These are phyloP conservation scores for Phytophthora colocasiae DNA, from an alignment of 352 stramenopile genomes.

Conservation along the genomic window DNA sequence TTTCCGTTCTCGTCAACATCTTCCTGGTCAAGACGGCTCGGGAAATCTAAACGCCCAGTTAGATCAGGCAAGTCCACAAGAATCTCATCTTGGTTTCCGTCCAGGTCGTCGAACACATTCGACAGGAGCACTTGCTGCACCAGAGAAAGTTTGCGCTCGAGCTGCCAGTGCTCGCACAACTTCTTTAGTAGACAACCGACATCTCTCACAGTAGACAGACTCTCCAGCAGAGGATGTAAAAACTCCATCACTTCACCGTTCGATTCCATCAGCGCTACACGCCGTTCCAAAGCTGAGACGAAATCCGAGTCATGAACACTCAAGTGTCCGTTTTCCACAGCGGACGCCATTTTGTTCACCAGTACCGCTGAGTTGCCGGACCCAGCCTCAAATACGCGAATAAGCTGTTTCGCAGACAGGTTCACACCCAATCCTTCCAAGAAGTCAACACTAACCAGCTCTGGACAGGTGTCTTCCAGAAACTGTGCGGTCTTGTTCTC, in stretches of 20 bases:
- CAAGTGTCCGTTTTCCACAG: constrained; percentile 76
- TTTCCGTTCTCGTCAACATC: constrained; percentile 88
- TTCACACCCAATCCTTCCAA: constrained; percentile 77
- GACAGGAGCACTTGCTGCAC: constrained; percentile 83
- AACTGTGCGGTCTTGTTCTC: constrained; percentile 70
- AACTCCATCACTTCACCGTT: constrained; percentile 76
- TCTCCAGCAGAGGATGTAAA: constrained; percentile 74
- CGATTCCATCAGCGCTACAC: constrained; percentile 45
- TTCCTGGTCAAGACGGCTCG: constrained; percentile 79
- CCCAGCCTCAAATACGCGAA: constrained; percentile 75
- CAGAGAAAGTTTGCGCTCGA: constrained; percentile 58
- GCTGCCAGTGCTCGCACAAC: constrained; percentile 71
- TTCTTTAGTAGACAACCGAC: constrained; percentile 67
- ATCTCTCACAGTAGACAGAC: constrained; percentile 74
- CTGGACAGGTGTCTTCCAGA: constrained; percentile 63
- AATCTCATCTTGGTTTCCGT: constrained; percentile 84
- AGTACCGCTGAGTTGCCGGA: constrained; percentile 65
- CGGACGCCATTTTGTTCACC: constrained; percentile 78
- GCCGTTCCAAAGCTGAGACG: constrained; percentile 37
- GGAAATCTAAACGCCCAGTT: constrained; percentile 74
- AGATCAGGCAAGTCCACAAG: constrained; percentile 66
- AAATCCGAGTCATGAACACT: constrained; percentile 54
- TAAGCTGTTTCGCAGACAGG: constrained; percentile 58
- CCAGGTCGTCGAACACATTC: constrained; percentile 81
- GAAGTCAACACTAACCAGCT: constrained; percentile 89